Percentiles rank a stretch among this genome's conserved stretches.
These are phyloP conservation scores for Flaveria sonorensis DNA, from an alignment of 129 eudicot species.

Conservation along the genomic window DNA sequence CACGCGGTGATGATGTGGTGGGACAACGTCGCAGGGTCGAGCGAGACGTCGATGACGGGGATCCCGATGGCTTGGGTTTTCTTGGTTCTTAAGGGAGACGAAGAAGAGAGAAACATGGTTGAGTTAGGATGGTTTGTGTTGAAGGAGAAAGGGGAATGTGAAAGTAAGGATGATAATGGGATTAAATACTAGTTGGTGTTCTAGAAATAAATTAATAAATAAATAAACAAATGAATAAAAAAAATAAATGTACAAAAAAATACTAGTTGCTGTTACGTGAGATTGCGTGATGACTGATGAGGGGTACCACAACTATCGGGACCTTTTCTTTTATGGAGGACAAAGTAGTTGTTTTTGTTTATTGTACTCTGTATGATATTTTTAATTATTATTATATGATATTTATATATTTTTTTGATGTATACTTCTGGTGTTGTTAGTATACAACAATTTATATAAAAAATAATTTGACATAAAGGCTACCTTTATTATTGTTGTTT, in stretches of 20 bases:
- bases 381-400: not conserved
- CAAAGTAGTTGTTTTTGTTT: constrained; percentile 34
- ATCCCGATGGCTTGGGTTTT: constrained; percentile 64
- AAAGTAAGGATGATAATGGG: constrained; percentile 29
- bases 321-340: constrained; percentile 39
- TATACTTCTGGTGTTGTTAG: not conserved
- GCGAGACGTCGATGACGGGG: constrained; percentile 67
- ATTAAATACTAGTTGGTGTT: constrained; percentile 42
- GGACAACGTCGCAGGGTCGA: constrained; percentile 42
- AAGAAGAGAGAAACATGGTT: constrained; percentile 46
- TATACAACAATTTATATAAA: not conserved
- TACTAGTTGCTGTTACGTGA: constrained; percentile 39
- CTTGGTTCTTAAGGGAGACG: constrained; percentile 52
- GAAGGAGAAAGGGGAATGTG: constrained; percentile 26
- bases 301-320: constrained; percentile 45
- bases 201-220: not conserved
- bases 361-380: constrained; percentile 19
- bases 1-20: constrained; percentile 58
- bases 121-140: not conserved
- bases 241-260: constrained; percentile 4
- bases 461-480: not conserved
- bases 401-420: not conserved
- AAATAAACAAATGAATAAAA: not conserved
- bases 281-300: constrained; percentile 37
- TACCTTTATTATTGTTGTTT: not conserved